phyloP scores from a whole-genome alignment of 495 filamentous ascomycete genomes.

The Xylaria cubensis region DNA sequence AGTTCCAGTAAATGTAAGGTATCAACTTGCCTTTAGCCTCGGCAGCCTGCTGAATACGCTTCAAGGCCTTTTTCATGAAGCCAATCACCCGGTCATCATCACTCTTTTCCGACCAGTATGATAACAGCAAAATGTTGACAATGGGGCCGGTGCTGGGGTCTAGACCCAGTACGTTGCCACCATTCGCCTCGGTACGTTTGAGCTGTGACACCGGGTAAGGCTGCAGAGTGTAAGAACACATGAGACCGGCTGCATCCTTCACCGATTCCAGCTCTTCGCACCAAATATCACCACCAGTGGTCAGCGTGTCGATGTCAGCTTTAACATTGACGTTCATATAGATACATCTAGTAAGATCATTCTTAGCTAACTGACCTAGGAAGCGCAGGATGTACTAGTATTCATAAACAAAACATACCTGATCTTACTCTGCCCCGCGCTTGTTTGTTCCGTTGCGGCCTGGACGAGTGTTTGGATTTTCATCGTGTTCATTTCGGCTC shows the following conservation, averaged over 20 bases:
- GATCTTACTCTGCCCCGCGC: not conserved
- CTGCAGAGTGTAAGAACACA: conserved; percentile 22
- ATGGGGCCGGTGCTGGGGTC: conserved; percentile 24
- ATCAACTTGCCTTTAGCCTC: not conserved
- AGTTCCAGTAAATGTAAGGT: conserved; percentile 47
- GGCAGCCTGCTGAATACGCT: conserved; percentile 14
- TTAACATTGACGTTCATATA: not conserved
- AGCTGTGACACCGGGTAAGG: conserved; percentile 30
- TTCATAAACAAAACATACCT: not conserved
- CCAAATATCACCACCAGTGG: conserved; percentile 15
- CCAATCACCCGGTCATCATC: conserved; percentile 29
- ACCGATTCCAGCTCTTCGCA: conserved; percentile 18
- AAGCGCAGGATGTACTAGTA: too few relatives aligned
- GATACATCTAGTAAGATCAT: not conserved
- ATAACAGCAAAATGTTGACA: conserved; percentile 28
- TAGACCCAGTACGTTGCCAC: conserved; percentile 42
- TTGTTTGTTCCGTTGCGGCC: not conserved
- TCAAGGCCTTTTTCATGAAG: conserved; percentile 20
- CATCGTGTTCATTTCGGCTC: conserved; percentile 7
- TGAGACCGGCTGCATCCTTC: conserved; percentile 9
- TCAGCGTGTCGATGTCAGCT: not conserved
- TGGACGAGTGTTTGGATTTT: not conserved
- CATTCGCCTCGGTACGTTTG: conserved; percentile 27
- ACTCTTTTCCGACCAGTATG: conserved; percentile 28
- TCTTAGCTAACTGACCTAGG: too few relatives aligned